These are phyloP conservation scores for Stropharia rugosoannulata DNA, from an alignment of 768 basidiomycete species.

Conservation along the genomic window DNA sequence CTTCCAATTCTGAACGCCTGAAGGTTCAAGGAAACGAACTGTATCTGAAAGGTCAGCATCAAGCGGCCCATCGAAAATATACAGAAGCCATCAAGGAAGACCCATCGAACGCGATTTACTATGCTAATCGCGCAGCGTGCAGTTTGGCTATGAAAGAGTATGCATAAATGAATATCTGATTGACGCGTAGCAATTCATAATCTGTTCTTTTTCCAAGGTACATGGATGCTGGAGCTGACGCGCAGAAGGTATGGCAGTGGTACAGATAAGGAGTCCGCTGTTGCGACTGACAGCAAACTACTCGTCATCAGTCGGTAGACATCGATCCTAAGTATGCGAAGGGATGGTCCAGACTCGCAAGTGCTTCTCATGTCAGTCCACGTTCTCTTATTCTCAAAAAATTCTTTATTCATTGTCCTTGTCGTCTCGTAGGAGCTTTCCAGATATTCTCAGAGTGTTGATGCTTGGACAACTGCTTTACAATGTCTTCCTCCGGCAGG, in stretches of 20 bases:
- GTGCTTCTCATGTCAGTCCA: slow-evolving; percentile 27
- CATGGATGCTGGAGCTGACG: slow-evolving; percentile 30
- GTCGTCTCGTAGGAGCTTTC: slow-evolving; percentile 19
- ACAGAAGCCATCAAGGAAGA: slow-evolving; percentile 39
- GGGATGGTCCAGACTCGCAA: slow-evolving; percentile 39
- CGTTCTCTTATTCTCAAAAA: neutral
- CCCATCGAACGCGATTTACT: slow-evolving; percentile 37
- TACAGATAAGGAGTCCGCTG: neutral
- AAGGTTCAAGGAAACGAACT: slow-evolving; percentile 43
- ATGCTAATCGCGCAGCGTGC: slow-evolving; percentile 46
- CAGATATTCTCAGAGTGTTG: slow-evolving; percentile 14
- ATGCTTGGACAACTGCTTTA: slow-evolving; percentile 32
- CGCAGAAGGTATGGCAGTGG: slow-evolving; percentile 22
- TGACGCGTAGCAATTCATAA: neutral
- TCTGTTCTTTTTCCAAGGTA: slow-evolving; percentile 18
- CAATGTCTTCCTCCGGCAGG: slow-evolving; percentile 25
- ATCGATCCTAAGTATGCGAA: slow-evolving; percentile 41
- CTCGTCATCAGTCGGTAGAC: slow-evolving; percentile 29
- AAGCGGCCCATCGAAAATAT: slow-evolving; percentile 37
- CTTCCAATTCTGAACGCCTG: slow-evolving; percentile 22
- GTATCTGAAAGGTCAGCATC: slow-evolving; percentile 30
- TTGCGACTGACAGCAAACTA: neutral
- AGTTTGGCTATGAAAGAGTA: slow-evolving; percentile 35
- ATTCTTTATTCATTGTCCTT: neutral
- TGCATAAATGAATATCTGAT: slow-evolving; percentile 1